Evolutionary conservation across 805 yeast species (phyloP), one percentile per base, ranked within the genome.

Genomic region (Allodekkera sacchari): DNA sequence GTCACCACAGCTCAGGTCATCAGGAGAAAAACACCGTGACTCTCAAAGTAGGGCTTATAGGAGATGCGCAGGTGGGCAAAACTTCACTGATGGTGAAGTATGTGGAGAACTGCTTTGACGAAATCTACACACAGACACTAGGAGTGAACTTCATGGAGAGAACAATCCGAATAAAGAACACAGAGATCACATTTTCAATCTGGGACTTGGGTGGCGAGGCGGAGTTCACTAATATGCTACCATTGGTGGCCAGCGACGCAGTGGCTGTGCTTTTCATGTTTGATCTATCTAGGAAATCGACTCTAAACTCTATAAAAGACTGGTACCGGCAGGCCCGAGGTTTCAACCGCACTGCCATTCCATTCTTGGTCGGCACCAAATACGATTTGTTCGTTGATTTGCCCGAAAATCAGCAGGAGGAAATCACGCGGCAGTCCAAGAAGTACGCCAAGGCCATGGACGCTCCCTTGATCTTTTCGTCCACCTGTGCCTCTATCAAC

Each of bases 201-300:
- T 89, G 96, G 94, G 98, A 89, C 57, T 61, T 89, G 9, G 98
- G 98, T 16, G 98, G 98, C 1, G 95, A 88, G 47, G 72, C 83
- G 32, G 96, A 92, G 55, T 89, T 85, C 58, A 83, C 87, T 33
- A 89, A 89, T 53, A 89, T 89, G 98, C 63, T 92, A 24, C 95
- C 96, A 15, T 64, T 89, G 35, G 96, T 89, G 10, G 80, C 94
- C 11, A 77, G 81, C 42, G 96, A 88, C 39, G 92, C 97, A 0
- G 92, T 87, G 10, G 95, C 96, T 1, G 74, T 89, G 17, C 64
- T 89, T 26, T 87, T 88, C 47, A 76, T 83, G 78, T 89, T 82
- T 63, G 97, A 89, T 57, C 61, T 89, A 36, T 83, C 96, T 2
- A 67, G 95, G 28, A 83, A 82, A 41, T 74, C 87, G 18, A 84